Conservation (phyloP, 768 basidiomycete species). For the Clitopilus passeckerianus region DNA sequence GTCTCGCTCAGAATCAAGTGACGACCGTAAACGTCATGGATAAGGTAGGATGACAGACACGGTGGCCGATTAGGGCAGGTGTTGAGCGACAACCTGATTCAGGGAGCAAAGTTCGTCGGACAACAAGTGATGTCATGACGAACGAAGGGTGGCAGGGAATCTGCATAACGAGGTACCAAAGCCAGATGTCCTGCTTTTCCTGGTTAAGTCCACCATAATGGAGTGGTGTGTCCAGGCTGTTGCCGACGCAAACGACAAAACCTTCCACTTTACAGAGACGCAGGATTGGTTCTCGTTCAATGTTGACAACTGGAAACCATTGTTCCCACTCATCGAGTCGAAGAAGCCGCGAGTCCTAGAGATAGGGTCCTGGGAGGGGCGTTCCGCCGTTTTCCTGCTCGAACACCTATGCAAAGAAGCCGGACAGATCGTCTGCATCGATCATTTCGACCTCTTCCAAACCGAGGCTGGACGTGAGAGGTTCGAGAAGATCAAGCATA, state of each 20-base stretch:
- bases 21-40: too few relatives aligned
- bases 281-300: background rate
- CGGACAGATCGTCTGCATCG: constrained; percentile 50
- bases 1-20: too few relatives aligned
- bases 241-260: background rate
- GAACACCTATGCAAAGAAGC: constrained; percentile 36
- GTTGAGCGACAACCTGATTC: too few relatives aligned
- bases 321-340: constrained; percentile 33
- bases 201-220: background rate
- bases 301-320: constrained; percentile 3
- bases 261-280: background rate
- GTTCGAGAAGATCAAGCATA: constrained; percentile 36
- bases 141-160: too few relatives aligned
- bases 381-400: constrained; percentile 52
- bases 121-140: too few relatives aligned
- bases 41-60: too few relatives aligned
- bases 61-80: too few relatives aligned
- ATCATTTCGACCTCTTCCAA: constrained; percentile 51
- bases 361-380: constrained; percentile 62
- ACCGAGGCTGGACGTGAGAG: constrained; percentile 45
- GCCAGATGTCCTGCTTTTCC: too few relatives aligned
- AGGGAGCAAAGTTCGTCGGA: too few relatives aligned
- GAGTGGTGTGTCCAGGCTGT: background rate
- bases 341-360: constrained; percentile 43
- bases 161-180: too few relatives aligned